Evolutionary conservation across 163 green algal species (phyloP).

Genomic region (Scenedesmus sp.): DNA sequence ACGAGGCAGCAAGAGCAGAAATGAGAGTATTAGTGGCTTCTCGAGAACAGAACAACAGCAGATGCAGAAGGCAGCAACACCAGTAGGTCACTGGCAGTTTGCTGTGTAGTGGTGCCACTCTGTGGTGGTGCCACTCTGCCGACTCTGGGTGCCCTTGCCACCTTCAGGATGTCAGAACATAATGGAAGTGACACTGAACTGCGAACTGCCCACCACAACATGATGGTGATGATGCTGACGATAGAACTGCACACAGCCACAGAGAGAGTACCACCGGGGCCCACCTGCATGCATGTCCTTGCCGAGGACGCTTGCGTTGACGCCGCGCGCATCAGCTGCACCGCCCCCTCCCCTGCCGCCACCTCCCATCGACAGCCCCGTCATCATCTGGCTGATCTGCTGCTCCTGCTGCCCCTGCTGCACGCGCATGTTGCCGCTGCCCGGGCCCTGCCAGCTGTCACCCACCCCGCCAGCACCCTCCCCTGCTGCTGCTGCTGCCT

Average conservation of each 20-base stretch:
- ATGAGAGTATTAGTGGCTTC: too few species aligned
- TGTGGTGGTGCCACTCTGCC: too few species aligned
- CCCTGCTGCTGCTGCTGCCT: slow-evolving; percentile 6
- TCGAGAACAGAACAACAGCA: too few species aligned
- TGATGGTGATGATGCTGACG: too few species aligned
- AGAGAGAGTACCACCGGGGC: neutral
- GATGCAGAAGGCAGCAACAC: neutral
- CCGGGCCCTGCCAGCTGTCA: neutral
- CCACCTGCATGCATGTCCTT: slow-evolving; percentile 19
- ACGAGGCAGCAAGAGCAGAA: neutral
- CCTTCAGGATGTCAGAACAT: too few species aligned
- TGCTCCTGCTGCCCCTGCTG: slow-evolving; percentile 18
- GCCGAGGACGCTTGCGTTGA: slow-evolving; percentile 26
- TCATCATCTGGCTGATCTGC: slow-evolving; percentile 16
- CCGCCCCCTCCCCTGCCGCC: neutral
- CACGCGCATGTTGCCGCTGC: neutral
- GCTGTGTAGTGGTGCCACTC: too few species aligned
- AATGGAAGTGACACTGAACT: too few species aligned
- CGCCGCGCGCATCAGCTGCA: neutral
- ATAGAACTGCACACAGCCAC: too few species aligned
- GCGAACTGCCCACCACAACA: too few species aligned
- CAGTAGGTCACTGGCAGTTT: neutral
- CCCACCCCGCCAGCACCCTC: neutral
- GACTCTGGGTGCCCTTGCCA: too few species aligned
- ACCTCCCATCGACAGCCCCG: slow-evolving; percentile 17